Base-by-base conservation (phyloP, 2,329 filamentous ascomycete genomes). In the Cladosporium sp. region DNA sequence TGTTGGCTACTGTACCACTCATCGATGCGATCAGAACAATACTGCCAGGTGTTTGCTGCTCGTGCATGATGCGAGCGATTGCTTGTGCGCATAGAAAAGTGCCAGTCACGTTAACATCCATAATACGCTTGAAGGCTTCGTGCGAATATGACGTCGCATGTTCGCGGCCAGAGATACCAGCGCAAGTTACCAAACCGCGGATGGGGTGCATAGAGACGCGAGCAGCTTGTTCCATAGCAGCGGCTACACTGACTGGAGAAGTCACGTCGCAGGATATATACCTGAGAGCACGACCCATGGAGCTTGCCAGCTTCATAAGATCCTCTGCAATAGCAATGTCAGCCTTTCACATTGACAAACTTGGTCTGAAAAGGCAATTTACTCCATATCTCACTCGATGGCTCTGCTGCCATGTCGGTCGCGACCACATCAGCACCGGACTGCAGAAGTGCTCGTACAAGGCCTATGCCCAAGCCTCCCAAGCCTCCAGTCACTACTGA, bases 201-300 rank as follows among this genome's bases (percentile, higher is more conserved):
- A 95, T 74, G 6, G 87, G 83, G 51, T 82, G 76, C 15, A 83
- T 87, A 61, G 94, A 91, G 6, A 75, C 76, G 61, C 81, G 78
- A 42, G 93, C 78, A 50, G 88, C 80, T 28, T 75, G 76, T 69
- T 91, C 85, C 37, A 95, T 45, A 7, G 22, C 24, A 24, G 22
- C 42, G 2, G 22, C 9, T 3, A 45, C 42, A 9, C 42, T 45
- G 3, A 22, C 15, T 7, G 42, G 42, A 28, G 20, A 25, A 25
- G 42, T 45, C 13, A 28, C 42, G n/a, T 45, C 42, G 22, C 20
- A 45, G 9, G 42, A 45, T 25, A 45, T 25, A 22, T 45, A 45
- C 12, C n/a, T 5, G 12, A 45, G 42, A n/a, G 15, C 4, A 24
- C 42, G 22, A 22, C 42, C 20, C 4, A 13, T 10, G 13, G 42